Conservation (phyloP, 352 stramenopile genomes). For the Phytophthora megakarya region DNA sequence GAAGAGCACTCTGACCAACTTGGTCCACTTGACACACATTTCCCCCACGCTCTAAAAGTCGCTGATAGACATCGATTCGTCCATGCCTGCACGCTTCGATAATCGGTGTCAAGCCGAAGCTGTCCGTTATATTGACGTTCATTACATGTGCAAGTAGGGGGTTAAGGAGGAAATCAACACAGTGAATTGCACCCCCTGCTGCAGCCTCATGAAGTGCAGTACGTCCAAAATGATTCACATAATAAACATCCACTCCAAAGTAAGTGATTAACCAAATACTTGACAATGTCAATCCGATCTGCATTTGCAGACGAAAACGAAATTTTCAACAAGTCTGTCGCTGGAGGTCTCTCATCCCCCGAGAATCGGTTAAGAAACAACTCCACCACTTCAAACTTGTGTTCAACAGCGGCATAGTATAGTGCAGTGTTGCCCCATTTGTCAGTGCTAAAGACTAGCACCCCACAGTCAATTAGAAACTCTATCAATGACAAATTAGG, state of each 20-base stretch:
- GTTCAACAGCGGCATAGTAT: no score
- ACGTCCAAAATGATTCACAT: background rate
- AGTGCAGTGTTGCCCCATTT: no score
- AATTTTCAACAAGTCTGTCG: no score
- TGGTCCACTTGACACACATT: background rate
- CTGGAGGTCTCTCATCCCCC: no score
- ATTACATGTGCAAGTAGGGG: background rate
- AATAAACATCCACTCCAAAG: background rate
- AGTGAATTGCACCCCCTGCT: background rate
- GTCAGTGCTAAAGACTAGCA: no score
- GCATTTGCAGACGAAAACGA: background rate
- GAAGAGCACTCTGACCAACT: background rate
- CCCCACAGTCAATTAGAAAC: no score
- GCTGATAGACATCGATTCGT: background rate
- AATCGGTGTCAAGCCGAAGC: constrained; percentile 1
- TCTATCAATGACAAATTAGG: no score
- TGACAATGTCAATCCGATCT: constrained; percentile 4
- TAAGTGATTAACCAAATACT: background rate
- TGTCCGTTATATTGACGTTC: background rate
- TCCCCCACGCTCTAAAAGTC: background rate
- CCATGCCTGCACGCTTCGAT: constrained; percentile 5
- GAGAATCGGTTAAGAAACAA: no score
- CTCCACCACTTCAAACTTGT: no score
- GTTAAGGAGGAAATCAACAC: no score
- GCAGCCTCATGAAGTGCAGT: constrained; percentile 10